phyloP scores from a whole-genome alignment of 176 grass and related monocot species.

The Echinochloa phyllopogon region DNA sequence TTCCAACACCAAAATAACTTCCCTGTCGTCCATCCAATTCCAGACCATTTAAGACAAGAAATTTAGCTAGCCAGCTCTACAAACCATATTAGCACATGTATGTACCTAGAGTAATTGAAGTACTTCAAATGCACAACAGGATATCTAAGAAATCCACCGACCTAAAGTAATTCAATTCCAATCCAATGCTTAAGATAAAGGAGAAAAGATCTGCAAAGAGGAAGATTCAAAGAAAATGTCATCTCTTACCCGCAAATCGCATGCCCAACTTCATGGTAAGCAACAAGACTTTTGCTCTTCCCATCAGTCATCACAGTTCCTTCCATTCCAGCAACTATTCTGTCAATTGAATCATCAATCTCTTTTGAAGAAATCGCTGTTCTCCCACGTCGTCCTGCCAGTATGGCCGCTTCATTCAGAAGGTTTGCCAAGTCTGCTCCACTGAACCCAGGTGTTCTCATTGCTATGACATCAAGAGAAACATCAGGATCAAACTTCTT shows the following conservation, averaged over 20 bases:
- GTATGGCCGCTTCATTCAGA: constrained; percentile 95
- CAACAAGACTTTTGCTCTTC: constrained; percentile 98
- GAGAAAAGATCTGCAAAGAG: not conserved
- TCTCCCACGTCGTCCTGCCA: constrained; percentile 82
- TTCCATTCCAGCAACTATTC: constrained; percentile 99
- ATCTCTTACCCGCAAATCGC: constrained; percentile 93
- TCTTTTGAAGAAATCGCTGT: constrained; percentile 93
- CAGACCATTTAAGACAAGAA: constrained; percentile 15
- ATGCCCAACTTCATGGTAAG: constrained; percentile 99
- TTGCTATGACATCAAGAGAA: constrained; percentile 96
- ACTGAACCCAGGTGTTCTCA: constrained; percentile 99
- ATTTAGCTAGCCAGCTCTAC: not conserved
- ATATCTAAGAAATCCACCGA: constrained; percentile 14
- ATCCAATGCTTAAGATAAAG: constrained; percentile 13
- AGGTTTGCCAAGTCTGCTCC: constrained; percentile 99
- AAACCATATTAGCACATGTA: not conserved
- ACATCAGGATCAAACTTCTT: constrained; percentile 97
- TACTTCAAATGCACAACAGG: not conserved
- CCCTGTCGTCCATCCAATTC: not conserved
- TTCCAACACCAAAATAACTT: constrained; percentile 19
- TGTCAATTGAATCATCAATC: constrained; percentile 98
- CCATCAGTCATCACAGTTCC: constrained; percentile 99
- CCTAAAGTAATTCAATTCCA: not conserved
- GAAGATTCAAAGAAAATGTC: constrained; percentile 3
- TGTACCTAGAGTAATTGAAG: not conserved